Conservation (phyloP, 768 basidiomycete species). For the Tylopilus sp. region DNA sequence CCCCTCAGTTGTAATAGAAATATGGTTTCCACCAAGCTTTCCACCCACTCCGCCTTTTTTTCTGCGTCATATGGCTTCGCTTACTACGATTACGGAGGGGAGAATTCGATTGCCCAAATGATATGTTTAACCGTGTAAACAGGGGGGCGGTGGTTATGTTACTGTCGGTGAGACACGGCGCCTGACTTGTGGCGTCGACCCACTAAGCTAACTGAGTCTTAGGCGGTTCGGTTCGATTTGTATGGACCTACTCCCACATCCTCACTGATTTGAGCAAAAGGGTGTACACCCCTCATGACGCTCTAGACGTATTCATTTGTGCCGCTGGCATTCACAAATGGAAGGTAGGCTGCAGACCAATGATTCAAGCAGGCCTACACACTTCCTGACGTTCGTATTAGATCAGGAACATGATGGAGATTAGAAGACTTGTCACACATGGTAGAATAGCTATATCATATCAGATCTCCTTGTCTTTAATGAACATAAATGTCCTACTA, state of each 20-base stretch:
- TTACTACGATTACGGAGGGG: conserved; percentile 59
- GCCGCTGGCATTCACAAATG: conserved; percentile 65
- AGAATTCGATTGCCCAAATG: background rate
- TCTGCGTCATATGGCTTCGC: conserved; percentile 69
- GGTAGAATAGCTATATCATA: background rate
- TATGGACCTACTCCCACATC: conserved; percentile 53
- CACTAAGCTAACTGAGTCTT: background rate
- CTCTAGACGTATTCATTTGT: conserved; percentile 59
- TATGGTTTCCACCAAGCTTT: conserved; percentile 63
- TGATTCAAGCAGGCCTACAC: background rate
- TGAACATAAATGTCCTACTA: too few relatives aligned
- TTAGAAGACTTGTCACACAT: conserved; percentile 20
- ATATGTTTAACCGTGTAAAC: background rate
- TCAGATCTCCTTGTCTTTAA: background rate
- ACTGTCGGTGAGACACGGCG: conserved; percentile 46
- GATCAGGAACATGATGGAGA: conserved; percentile 21
- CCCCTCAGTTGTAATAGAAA: conserved; percentile 68
- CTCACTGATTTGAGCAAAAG: conserved; percentile 12
- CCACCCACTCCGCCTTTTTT: conserved; percentile 73
- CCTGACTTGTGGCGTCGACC: background rate
- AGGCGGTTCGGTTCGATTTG: conserved; percentile 74
- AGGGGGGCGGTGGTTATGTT: conserved; percentile 67
- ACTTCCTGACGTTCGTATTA: conserved; percentile 9
- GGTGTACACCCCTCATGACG: conserved; percentile 51
- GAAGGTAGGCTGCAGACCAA: conserved; percentile 39